These are phyloP conservation scores for Alternaria burnsii DNA, from an alignment of 2,329 filamentous ascomycete genomes.

Conservation along the genomic window DNA sequence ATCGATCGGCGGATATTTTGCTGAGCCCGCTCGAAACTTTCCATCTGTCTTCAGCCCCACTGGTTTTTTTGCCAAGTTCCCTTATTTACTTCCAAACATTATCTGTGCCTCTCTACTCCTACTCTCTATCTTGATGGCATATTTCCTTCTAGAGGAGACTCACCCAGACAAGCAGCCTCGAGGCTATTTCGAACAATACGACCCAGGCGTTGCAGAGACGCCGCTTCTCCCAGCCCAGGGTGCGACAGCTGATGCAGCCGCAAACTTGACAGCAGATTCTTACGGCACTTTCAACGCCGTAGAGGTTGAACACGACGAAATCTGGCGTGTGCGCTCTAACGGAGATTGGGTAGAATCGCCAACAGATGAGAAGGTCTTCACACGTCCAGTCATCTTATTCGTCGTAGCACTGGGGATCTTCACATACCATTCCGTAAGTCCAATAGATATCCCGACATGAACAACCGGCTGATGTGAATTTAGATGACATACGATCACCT, in stretches of 20 bases:
- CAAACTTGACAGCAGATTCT: slow-evolving; percentile 78
- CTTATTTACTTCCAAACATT: slow-evolving; percentile 89
- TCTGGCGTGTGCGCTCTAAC: slow-evolving; percentile 61
- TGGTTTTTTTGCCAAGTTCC: slow-evolving; percentile 78
- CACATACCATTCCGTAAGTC: slow-evolving; percentile 77
- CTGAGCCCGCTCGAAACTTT: slow-evolving; percentile 78
- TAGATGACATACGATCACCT: slow-evolving; percentile 91
- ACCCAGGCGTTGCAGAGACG: slow-evolving; percentile 66
- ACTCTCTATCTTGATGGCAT: slow-evolving; percentile 81
- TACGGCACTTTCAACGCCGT: slow-evolving; percentile 76
- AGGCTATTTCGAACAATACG: slow-evolving; percentile 51
- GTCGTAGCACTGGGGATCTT: slow-evolving; percentile 87
- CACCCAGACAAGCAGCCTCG: slow-evolving; percentile 80
- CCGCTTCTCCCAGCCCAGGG: slow-evolving; percentile 79
- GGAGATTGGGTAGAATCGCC: slow-evolving; percentile 52
- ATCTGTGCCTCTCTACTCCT: slow-evolving; percentile 80
- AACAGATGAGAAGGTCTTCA: slow-evolving; percentile 61
- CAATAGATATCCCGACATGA: background rate
- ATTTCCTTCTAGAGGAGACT: slow-evolving; percentile 84
- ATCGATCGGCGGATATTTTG: slow-evolving; percentile 86
- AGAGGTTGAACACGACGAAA: slow-evolving; percentile 62
- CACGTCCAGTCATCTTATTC: slow-evolving; percentile 74
- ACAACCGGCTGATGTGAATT: slow-evolving; percentile 7
- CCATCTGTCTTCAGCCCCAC: slow-evolving; percentile 72
- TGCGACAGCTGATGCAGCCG: slow-evolving; percentile 74